Evolutionary conservation across 169 alveolate species (phyloP).

Genomic region (Plasmodium gonderi): DNA sequence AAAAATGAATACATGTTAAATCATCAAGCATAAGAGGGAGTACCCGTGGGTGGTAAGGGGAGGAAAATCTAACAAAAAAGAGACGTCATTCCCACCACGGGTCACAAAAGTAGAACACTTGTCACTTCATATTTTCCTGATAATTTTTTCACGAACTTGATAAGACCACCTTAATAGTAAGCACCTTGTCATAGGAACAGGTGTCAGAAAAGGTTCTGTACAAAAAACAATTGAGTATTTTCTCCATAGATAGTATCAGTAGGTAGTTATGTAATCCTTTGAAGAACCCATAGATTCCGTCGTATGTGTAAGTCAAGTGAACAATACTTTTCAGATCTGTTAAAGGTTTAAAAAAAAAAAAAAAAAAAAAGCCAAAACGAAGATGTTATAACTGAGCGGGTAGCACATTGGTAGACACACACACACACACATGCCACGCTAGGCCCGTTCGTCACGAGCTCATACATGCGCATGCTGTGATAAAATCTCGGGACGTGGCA

Average conservation of each 20-base stretch:
- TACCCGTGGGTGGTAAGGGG: too few species aligned
- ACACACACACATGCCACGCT: not conserved
- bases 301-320: slow-evolving; percentile 56
- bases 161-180: slow-evolving; percentile 64
- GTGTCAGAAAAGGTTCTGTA: slow-evolving; percentile 35
- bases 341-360: not conserved
- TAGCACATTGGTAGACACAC: not conserved
- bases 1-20: not conserved
- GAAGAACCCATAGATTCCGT: slow-evolving; percentile 63
- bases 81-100: not conserved
- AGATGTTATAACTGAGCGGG: too few species aligned
- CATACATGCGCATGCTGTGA: not conserved
- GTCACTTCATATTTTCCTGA: not conserved
- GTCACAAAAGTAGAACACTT: not conserved
- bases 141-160: slow-evolving; percentile 41
- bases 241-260: slow-evolving; percentile 42
- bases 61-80: not conserved
- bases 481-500: not conserved
- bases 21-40: too few species aligned
- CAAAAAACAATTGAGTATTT: slow-evolving; percentile 44
- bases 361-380: not conserved
- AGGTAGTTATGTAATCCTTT: slow-evolving; percentile 39
- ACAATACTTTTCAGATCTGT: slow-evolving; percentile 26
- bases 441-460: too few species aligned
- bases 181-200: slow-evolving; percentile 64